phyloP scores from a whole-genome alignment of 345 rosid species.

The Populus alba region DNA sequence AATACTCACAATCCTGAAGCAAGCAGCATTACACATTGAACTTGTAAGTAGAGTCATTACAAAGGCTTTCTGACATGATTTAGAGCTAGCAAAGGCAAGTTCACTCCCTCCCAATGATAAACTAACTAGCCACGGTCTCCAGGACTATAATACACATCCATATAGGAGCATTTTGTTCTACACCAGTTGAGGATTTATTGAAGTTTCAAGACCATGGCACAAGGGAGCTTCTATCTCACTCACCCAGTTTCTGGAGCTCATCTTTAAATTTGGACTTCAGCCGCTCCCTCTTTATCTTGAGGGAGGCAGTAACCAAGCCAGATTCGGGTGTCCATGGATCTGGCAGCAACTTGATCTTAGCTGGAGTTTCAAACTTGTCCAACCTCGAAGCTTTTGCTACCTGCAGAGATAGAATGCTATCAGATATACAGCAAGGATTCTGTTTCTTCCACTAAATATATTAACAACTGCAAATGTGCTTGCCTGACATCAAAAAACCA shows the following conservation, averaged over 20 bases:
- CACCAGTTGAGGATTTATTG: neutral
- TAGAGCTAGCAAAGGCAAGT: no score
- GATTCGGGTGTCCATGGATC: constrained; percentile 87
- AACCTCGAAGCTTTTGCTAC: constrained; percentile 60
- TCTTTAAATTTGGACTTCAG: constrained; percentile 61
- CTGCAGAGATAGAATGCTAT: constrained; percentile 32
- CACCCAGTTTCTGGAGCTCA: constrained; percentile 58
- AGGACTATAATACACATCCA: no score
- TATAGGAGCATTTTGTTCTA: no score
- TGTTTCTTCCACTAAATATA: neutral
- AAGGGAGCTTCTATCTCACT: constrained; percentile 22
- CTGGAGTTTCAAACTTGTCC: constrained; percentile 75
- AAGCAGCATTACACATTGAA: no score
- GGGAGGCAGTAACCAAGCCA: constrained; percentile 71
- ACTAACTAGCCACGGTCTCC: no score
- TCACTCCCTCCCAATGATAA: no score
- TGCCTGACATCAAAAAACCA: neutral
- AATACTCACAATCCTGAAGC: no score
- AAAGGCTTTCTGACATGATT: no score
- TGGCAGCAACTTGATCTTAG: constrained; percentile 64
- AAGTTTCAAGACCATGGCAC: neutral
- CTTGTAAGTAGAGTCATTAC: no score
- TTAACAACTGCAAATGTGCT: neutral
- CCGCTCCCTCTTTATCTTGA: constrained; percentile 75
- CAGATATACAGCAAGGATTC: neutral